phyloP scores from a whole-genome alignment of 257 asterid species.

The Nicotiana tomentosiformis region DNA sequence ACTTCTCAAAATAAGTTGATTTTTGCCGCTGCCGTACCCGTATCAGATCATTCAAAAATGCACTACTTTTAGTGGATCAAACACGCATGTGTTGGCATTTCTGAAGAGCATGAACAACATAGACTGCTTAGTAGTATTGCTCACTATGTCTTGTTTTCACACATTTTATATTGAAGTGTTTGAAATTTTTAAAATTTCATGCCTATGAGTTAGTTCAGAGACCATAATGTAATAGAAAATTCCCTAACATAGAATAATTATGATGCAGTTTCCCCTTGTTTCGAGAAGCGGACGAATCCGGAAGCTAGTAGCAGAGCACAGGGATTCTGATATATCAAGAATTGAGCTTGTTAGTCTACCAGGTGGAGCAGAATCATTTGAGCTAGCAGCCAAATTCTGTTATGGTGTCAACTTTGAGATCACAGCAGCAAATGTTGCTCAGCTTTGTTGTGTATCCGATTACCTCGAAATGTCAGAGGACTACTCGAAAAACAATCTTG shows the following conservation, averaged over 20 bases:
- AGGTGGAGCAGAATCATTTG: constrained; percentile 81
- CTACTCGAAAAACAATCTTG: constrained; percentile 69
- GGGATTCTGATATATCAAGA: constrained; percentile 57
- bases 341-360: constrained; percentile 78
- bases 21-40: no score
- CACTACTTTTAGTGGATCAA: no score
- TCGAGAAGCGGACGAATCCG: constrained; percentile 89
- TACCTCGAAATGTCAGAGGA: constrained; percentile 92
- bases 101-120: no score
- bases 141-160: no score
- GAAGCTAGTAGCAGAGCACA: constrained; percentile 66
- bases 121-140: no score
- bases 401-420: constrained; percentile 91
- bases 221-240: neutral
- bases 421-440: constrained; percentile 78
- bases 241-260: neutral
- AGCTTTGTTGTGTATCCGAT: constrained; percentile 66
- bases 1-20: no score
- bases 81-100: no score
- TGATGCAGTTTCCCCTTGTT: constrained; percentile 84
- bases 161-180: no score
- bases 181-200: no score
- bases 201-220: neutral
- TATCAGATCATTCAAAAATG: no score
- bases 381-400: constrained; percentile 90